These are phyloP conservation scores for Syzygium syzygioides DNA, from an alignment of 441 rosid species.

Conservation along the genomic window DNA sequence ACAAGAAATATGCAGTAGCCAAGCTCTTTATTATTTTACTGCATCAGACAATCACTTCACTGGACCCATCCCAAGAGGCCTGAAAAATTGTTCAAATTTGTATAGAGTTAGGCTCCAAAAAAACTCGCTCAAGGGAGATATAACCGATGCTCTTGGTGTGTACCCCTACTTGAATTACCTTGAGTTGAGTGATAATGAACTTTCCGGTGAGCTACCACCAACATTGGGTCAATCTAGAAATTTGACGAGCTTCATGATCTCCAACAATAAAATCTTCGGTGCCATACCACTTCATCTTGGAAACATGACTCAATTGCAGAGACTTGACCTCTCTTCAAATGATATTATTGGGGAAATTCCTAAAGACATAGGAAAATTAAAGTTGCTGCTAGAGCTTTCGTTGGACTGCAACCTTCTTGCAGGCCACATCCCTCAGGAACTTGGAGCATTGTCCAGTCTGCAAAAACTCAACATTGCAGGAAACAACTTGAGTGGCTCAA, in stretches of 20 bases:
- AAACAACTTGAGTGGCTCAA: conserved; percentile 13
- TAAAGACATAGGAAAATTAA: not conserved
- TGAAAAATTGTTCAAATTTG: not conserved
- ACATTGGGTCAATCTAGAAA: not conserved
- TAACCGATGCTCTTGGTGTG: not conserved
- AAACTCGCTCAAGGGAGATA: not conserved
- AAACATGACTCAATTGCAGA: not conserved
- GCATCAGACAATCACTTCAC: not conserved
- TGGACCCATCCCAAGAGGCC: not conserved
- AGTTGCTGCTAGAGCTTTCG: rapidly evolving
- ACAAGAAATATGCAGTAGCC: not conserved
- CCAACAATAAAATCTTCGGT: not conserved
- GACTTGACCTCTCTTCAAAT: not conserved
- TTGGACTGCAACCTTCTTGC: conserved; percentile 1
- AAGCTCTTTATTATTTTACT: not conserved
- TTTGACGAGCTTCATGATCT: not conserved
- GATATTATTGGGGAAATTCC: not conserved
- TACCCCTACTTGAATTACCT: not conserved
- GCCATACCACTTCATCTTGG: not conserved
- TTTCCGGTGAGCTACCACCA: not conserved
- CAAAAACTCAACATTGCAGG: conserved; percentile 4
- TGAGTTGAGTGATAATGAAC: not conserved
- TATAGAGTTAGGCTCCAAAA: not conserved
- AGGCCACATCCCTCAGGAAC: conserved; percentile 7
- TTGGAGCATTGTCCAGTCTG: not conserved